These are phyloP conservation scores for Flaveria linearis DNA, from an alignment of 129 eudicot genomes.

Conservation along the genomic window DNA sequence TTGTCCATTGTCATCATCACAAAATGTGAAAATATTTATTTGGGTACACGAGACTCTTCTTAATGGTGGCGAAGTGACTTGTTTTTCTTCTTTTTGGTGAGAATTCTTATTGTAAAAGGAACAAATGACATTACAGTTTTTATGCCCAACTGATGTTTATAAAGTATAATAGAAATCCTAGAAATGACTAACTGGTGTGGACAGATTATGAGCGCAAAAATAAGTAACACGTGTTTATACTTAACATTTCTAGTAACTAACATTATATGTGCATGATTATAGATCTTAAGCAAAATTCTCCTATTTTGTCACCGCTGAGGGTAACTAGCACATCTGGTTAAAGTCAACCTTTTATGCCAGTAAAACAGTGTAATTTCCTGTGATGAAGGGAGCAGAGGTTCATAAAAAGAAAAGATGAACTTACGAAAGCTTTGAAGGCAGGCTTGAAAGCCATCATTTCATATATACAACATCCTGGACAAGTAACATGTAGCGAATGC, in stretches of 20 bases:
- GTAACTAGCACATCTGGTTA: constrained; percentile 9
- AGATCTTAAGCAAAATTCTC: constrained; percentile 10
- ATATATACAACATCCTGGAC: constrained; percentile 89
- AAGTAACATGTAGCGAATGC: constrained; percentile 20
- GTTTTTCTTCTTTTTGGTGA: constrained; percentile 1
- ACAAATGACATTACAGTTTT: not conserved
- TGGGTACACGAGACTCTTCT: not conserved
- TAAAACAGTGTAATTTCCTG: constrained; percentile 16
- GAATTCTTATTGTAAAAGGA: not conserved
- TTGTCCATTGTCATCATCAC: not conserved
- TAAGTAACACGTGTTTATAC: not conserved
- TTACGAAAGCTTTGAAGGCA: constrained; percentile 99
- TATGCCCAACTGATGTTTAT: constrained; percentile 1
- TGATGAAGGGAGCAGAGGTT: not conserved
- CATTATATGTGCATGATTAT: not conserved
- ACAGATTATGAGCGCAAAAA: not conserved
- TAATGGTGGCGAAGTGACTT: not conserved
- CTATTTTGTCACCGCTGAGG: not conserved
- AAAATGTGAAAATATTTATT: not conserved
- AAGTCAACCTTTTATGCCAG: constrained; percentile 10
- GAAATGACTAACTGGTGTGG: constrained; percentile 8
- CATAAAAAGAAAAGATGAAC: constrained; percentile 28
- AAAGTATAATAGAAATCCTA: not conserved
- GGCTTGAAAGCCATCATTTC: constrained; percentile 94
- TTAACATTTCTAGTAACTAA: not conserved